phyloP scores from a whole-genome alignment of 495 filamentous ascomycete species.

The Neurospora hispaniola region DNA sequence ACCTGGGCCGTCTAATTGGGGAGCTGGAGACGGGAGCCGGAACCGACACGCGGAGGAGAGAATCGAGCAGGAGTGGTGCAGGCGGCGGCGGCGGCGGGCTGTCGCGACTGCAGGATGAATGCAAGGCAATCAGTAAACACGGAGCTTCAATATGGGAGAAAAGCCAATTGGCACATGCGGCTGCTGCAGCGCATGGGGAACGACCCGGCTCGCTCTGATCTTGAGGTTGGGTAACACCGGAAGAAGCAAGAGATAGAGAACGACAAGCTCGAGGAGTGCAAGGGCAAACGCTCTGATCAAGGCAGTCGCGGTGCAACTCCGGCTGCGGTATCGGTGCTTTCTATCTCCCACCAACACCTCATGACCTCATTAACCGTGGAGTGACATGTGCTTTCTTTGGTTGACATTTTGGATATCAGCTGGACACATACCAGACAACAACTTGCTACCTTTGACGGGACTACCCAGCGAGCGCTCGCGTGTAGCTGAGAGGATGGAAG shows the following conservation, averaged over 20 bases:
- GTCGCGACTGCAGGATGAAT: conserved; percentile 5
- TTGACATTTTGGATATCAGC: not conserved
- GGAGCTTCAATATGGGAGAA: not conserved
- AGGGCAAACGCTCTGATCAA: not conserved
- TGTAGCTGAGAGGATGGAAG: not conserved
- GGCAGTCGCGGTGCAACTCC: not conserved
- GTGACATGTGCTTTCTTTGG: not conserved
- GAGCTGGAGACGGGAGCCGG: not conserved
- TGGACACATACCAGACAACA: not conserved
- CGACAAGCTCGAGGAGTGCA: not conserved
- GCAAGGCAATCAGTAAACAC: conserved; percentile 18
- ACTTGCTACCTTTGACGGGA: not conserved
- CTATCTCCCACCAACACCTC: not conserved
- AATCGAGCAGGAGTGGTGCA: not conserved
- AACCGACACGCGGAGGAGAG: not conserved
- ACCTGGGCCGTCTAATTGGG: conserved; percentile 14
- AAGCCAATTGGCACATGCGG: conserved; percentile 16
- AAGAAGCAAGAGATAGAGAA: not conserved
- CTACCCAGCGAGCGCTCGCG: not conserved
- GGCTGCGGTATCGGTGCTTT: not conserved
- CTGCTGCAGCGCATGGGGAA: not conserved
- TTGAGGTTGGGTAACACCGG: not conserved
- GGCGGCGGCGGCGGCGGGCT: conserved; percentile 3
- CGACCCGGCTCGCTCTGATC: not conserved
- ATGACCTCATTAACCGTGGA: not conserved